phyloP scores from a whole-genome alignment of 2,329 filamentous ascomycete species.

The Phialemoniopsis sp. region DNA sequence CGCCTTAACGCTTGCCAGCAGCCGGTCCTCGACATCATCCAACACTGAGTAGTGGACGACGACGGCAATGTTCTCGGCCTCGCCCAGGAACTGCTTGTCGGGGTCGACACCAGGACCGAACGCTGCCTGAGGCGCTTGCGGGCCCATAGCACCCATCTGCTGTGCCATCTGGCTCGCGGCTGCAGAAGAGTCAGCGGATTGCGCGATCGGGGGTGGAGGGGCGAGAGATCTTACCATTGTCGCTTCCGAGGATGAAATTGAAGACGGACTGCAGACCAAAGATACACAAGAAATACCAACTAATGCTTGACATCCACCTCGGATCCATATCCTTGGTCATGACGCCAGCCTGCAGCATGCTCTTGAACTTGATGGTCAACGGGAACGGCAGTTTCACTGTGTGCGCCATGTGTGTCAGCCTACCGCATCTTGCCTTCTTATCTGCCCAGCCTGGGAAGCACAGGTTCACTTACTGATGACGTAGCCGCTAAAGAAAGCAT shows the following conservation, averaged over 20 bases:
- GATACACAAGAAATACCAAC: constrained; percentile 97
- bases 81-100: constrained; percentile 88
- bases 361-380: constrained; percentile 97
- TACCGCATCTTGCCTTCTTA: background rate
- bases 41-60: constrained; percentile 91
- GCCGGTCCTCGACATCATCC: constrained; percentile 79
- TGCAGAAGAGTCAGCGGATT: constrained; percentile 29
- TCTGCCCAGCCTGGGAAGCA: background rate
- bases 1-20: constrained; percentile 55
- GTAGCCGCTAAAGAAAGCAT: constrained; percentile 97
- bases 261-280: constrained; percentile 97
- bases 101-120: constrained; percentile 92
- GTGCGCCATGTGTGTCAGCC: constrained; percentile 10
- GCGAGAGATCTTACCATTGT: constrained; percentile 85
- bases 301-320: constrained; percentile 96
- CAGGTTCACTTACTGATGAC: constrained; percentile 72
- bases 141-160: constrained; percentile 80
- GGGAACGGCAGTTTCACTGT: constrained; percentile 94
- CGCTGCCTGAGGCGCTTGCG: constrained; percentile 60
- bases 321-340: constrained; percentile 95
- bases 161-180: constrained; percentile 89
- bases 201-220: too few relatives aligned
- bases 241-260: constrained; percentile 91
- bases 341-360: constrained; percentile 96
- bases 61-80: constrained; percentile 94